Base-by-base conservation (phyloP, 805 yeast species). In the Clavispora asparagi region DNA sequence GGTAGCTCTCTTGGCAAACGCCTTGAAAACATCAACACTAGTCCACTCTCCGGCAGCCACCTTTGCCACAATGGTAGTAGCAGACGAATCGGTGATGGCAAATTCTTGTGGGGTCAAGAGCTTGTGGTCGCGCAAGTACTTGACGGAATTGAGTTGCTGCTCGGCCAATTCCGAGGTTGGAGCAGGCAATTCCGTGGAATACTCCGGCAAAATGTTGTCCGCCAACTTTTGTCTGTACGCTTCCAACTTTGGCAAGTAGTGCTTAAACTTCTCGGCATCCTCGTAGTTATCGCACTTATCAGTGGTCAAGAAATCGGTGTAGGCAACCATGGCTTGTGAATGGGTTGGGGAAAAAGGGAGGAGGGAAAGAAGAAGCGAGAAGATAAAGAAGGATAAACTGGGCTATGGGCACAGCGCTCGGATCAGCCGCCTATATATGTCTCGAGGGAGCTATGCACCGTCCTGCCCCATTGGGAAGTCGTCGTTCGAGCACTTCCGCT, bases 1-100 rank as follows among this genome's bases (percentile, higher is more conserved):
- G 14, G 81, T 72, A 2, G 90, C 83, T 46, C 81, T 70, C 56
- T 82, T 85, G 36, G 83, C 84, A 56, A 74, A 84, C 0, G 89
- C 88, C 54, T 68, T 76, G 51, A 78, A 71, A 16, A 82, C 81
- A 32, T 74, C 72, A 5, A 71, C 74, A 0, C 87, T 72, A 25
- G 76, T 54, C 46, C 77, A 58, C 36, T 74, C 69, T 7, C 79
- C 78, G 3, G 63, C 46, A 17, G 78, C 74, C 45, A 83, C 75
- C 50, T 70, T 64, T 7, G 51, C 58, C 17, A 70, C 71, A 42
- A 79, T 65, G 10, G 65, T 67, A 3, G 64, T 55, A 4, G 80
- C 82, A 0, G 76, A 49, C 17, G 64, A 50, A 27, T 68, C 73
- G 16, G 79, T 76, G 57, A 78, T 76, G 16, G 54, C 61, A 31